Base-by-base conservation (phyloP, 768 basidiomycete species). In the Leucosporidium yakuticum region DNA sequence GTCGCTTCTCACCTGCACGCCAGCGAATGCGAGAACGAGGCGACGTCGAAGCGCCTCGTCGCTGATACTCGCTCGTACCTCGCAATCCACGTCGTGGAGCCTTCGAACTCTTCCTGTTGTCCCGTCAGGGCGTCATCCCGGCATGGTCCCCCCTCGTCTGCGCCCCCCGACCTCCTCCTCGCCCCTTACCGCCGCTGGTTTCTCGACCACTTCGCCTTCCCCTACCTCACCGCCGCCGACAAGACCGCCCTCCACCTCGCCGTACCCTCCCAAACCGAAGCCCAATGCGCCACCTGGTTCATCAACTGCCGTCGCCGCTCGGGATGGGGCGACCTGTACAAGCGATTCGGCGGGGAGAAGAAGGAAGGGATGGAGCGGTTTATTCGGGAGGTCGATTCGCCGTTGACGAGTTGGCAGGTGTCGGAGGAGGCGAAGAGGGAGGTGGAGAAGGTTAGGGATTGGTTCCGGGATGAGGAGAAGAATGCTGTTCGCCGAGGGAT, bases 221-320 rank as follows among this genome's bases (percentile, higher is more conserved):
- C 27, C 53, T 27, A 25, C 53, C 14, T 31, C 53, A 29, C 53
- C 25, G 6, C 27, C 53, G 31, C 53, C 23, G 27, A 25, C 53
- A 54, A 54, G n/a, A 25, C 17, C 8, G 14, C 53, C 53, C 53
- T 54, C 53, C 53, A 54, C 25, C 9, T 20, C 12, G 19, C 27
- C 53, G 53, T 68, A 36, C 61, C 67, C 25, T 20, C 17, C 61
- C 39, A 54, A 31, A 56, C 61, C 19, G 34, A 32, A 11, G 15
- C 44, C 60, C 51, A 68, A 54, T 44, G 62, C 50, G 48, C 49
- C 14, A 62, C 50, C 60, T 68, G 67, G 67, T 63, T 68, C 51
- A 55, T 56, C 51, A 68, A 68, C 55, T 44, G 39, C 20, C 60
- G 67, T 15, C 51, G 67, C 25, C 67, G 67, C 8, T 54, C 60